phyloP scores from a whole-genome alignment of 2,329 filamentous ascomycete species.

The Hypoxylon sp. region DNA sequence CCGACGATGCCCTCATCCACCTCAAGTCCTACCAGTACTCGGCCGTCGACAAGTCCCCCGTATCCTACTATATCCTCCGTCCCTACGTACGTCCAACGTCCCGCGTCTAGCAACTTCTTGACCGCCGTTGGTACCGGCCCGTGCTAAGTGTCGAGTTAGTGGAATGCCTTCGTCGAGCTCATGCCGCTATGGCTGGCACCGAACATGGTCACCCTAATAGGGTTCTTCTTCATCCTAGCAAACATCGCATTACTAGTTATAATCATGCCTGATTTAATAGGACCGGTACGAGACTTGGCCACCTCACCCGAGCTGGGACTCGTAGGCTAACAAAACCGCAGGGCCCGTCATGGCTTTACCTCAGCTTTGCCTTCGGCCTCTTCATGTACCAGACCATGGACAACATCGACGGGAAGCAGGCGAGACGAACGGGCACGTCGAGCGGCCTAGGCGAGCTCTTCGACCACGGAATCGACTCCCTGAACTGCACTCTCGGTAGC shows the following conservation, averaged over 20 bases:
- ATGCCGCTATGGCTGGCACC: conserved; percentile 96
- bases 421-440: conserved; percentile 90
- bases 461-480: conserved; percentile 96
- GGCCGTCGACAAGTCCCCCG: conserved; percentile 91
- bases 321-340: conserved; percentile 47
- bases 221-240: conserved; percentile 90
- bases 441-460: conserved; percentile 96
- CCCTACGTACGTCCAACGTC: conserved; percentile 78
- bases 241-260: conserved; percentile 80
- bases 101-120: conserved; percentile 1
- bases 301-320: conserved; percentile 11
- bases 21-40: conserved; percentile 98
- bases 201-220: conserved; percentile 95
- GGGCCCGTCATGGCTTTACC: conserved; percentile 92
- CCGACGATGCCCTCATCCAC: conserved; percentile 88
- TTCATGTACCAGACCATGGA: conserved; percentile 99
- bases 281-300: conserved; percentile 69
- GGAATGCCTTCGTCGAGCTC: conserved; percentile 94
- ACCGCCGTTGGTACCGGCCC: conserved; percentile 12
- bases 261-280: conserved; percentile 87
- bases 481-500: conserved; percentile 95
- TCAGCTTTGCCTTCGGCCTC: conserved; percentile 91
- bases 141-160: conserved; percentile 63
- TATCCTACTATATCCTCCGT: conserved; percentile 91
- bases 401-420: conserved; percentile 98